Evolutionary conservation across 805 yeast species (phyloP), one percentile per base, ranked within the genome.

Genomic region (Komagataella kurtzmanii): DNA sequence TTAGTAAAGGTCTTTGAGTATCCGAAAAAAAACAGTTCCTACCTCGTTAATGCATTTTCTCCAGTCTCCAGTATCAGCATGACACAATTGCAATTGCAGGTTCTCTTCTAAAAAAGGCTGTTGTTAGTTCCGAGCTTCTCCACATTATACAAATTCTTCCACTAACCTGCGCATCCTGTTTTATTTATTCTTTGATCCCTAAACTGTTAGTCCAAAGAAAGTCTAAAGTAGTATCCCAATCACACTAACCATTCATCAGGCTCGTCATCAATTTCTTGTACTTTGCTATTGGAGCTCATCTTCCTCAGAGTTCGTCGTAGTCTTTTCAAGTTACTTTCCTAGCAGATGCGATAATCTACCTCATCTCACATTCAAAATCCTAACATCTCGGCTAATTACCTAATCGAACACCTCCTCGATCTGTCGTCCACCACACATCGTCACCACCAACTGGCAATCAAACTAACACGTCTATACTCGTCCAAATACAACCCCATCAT

Each of bases 61-160:
- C 96, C 96, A 87, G 61, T 87, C 95, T 24, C 79, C 79, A 1
- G 82, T 83, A 54, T 85, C 95, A 3, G 88, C 89, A 61, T 84
- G 89, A 57, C 96, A 87, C 40, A 86, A 65, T 50, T 83, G 87
- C 36, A 87, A 67, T 14, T 78, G 78, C 60, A 81, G 65, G 58
- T 87, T 87, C 60, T 87, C 90, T 30, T 75, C 84, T 30, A 30
- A 30, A 8, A 14, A 14, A 10, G 40, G 6, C 10, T 21, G 69
- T 23, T 14, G 30, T 24, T 36, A 48, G 45, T 36, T 19, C n/a
- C 7, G 17, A 17, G 47, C 21, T 6, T 14, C 6, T 14, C 14
- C 14, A 10, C 40, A 30, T 18, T 24, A 18, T 40, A 19, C 10
- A 12, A 8, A n/a, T 19, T 5, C n/a, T 21, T 8, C 7, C 40